phyloP scores from a whole-genome alignment of 139 green algal species.

The Zygnema circumcarinatum region DNA sequence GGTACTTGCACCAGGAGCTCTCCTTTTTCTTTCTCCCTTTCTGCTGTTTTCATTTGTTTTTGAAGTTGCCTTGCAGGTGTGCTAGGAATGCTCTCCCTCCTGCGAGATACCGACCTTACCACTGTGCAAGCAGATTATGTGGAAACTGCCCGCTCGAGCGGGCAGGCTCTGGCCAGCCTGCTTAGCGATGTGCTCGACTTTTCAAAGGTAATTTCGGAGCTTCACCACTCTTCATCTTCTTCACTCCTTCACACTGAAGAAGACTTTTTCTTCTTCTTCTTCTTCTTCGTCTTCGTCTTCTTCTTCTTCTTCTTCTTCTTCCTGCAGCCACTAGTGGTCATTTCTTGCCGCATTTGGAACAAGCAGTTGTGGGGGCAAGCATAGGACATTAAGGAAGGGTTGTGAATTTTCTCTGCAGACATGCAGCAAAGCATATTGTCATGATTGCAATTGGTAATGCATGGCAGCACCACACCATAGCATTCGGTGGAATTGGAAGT shows the following conservation, averaged over 20 bases:
- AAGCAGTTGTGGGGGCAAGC: too few species aligned
- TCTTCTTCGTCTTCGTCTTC: not conserved
- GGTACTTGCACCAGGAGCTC: not conserved
- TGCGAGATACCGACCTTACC: constrained; percentile 75
- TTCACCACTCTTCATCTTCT: too few species aligned
- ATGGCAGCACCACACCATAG: too few species aligned
- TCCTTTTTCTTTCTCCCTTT: constrained; percentile 13
- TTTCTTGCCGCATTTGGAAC: too few species aligned
- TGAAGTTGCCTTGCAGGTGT: constrained; percentile 63
- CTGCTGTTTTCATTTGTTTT: not conserved
- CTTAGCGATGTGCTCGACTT: constrained; percentile 95
- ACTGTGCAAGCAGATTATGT: constrained; percentile 82
- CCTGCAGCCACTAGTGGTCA: not conserved
- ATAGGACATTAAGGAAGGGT: too few species aligned
- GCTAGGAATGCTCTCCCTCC: constrained; percentile 87
- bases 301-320: not conserved
- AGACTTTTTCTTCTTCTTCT: too few species aligned
- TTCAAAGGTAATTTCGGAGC: constrained; percentile 72
- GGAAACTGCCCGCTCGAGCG: constrained; percentile 76
- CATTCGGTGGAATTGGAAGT: too few species aligned
- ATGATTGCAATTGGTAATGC: too few species aligned
- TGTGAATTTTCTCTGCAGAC: too few species aligned
- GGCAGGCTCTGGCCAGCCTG: constrained; percentile 84
- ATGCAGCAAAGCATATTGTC: too few species aligned
- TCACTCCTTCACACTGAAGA: too few species aligned